Percentiles rank a stretch among this genome's conserved stretches.
These are phyloP conservation scores for Fusarium algeriense DNA, from an alignment of 2,329 filamentous ascomycete species.

Conservation along the genomic window DNA sequence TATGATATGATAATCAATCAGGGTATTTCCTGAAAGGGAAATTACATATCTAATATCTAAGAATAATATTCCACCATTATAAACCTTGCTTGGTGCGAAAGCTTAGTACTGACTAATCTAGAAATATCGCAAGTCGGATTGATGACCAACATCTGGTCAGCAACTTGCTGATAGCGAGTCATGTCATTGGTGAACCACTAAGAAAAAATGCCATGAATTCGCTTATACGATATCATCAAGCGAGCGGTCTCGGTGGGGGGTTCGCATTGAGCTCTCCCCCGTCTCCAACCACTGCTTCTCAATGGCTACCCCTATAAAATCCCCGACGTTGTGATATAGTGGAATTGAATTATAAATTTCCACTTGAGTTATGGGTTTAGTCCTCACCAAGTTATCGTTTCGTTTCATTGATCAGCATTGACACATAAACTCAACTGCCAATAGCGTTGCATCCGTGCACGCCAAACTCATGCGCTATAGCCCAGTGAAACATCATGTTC, in stretches of 20 bases:
- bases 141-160: not conserved
- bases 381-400: not conserved
- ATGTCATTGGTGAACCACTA: not conserved
- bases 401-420: not conserved
- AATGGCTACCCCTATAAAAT: too few relatives aligned
- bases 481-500: not conserved
- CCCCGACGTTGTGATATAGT: not conserved
- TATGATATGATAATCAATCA: not conserved
- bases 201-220: not conserved
- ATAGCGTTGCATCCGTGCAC: not conserved
- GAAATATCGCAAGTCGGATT: not conserved
- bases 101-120: not conserved
- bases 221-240: not conserved
- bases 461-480: not conserved
- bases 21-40: not conserved
- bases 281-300: not conserved
- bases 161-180: too few relatives aligned
- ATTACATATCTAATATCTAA: not conserved
- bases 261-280: not conserved
- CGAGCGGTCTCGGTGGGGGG: too few relatives aligned
- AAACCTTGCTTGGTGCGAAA: too few relatives aligned
- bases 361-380: not conserved
- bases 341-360: not conserved
- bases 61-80: rapidly evolving
- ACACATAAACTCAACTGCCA: not conserved